phyloP scores from a whole-genome alignment of 1,284 basidiomycete genomes.

The Leccinum solheimii region DNA sequence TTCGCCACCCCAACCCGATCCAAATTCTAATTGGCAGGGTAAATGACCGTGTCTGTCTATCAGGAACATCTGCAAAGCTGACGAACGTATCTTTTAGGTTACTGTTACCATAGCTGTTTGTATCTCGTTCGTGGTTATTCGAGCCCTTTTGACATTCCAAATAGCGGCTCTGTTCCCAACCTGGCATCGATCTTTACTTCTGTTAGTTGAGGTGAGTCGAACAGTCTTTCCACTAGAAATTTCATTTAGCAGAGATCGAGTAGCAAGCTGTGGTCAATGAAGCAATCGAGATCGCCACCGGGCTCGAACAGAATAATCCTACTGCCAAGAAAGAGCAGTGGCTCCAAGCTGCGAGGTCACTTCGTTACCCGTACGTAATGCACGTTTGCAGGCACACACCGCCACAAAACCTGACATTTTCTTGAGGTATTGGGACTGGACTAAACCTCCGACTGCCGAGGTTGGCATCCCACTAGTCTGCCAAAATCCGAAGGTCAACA shows the following conservation, averaged over 20 bases:
- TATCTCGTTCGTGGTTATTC: neutral
- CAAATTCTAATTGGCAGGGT: slow-evolving; percentile 10
- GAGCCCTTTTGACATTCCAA: neutral
- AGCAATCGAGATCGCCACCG: slow-evolving; percentile 15
- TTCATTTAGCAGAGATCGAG: neutral
- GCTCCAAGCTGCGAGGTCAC: slow-evolving; percentile 12
- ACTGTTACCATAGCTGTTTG: slow-evolving; percentile 22
- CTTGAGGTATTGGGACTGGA: slow-evolving; percentile 24
- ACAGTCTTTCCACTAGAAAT: too few relatives aligned
- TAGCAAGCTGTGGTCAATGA: slow-evolving; percentile 21
- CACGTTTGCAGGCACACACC: too few relatives aligned
- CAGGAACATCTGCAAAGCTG: neutral
- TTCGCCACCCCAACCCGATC: slow-evolving; percentile 1
- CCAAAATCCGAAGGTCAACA: slow-evolving; percentile 3
- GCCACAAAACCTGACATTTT: neutral
- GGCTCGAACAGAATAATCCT: slow-evolving; percentile 5
- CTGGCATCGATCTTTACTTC: slow-evolving; percentile 17
- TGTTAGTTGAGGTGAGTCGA: slow-evolving; percentile 15
- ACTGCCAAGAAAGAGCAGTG: slow-evolving; percentile 9
- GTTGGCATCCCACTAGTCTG: slow-evolving; percentile 14
- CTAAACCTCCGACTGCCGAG: neutral
- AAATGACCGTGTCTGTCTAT: neutral
- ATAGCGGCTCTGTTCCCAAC: slow-evolving; percentile 21
- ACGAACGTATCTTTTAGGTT: slow-evolving; percentile 10
- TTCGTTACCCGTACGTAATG: slow-evolving; percentile 21